Base-by-base conservation (phyloP, 176 grass and related monocot species). In the barley (Hordeum vulgare) region DNA sequence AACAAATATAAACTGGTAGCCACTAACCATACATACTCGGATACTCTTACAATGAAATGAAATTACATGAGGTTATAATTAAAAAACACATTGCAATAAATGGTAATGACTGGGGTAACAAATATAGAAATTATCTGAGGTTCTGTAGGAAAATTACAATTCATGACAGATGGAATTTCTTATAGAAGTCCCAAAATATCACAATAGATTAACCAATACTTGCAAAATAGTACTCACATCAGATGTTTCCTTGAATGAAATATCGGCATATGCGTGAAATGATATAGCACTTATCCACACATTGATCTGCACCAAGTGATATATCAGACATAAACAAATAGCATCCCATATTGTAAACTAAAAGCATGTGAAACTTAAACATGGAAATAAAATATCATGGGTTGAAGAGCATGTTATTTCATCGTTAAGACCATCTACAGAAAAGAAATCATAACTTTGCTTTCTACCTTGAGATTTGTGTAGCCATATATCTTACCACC, bases 401-500 rank as follows among this genome's bases (percentile, higher is more conserved):
- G 27, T 17, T 66, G 14, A 7, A 49, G 45, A 66, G 14, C 35
- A 68, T 42, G 3, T 29, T 42, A 11, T 53, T 53, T 53, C 45
- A 74, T 33, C 25, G 27, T 74, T 18, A 53, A 53, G 29, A 74
- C 8, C 31, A 53, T 33, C 26, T 74, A 54, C 25, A 9, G 24
- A 74, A 59, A 81, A 58, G 74, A 67, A 9, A 27, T 65, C 0
- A 49, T 1, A 9, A 31, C 9, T 75, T 71, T 45, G 27, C 15
- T 88, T 62, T 28, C 26, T 82, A 96, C 96, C 96, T 92, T 91
- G 31, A 98, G 81, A 76, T 84, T 78, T 84, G 88, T 96, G 83
- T 99, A 94, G 20, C 96, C 96, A 86, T 95, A 99, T 71, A 96
- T 96, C 81, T 96, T 99, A 77, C 89, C 96, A 89, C 96, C 93